Evolutionary conservation across 345 rosid species (phyloP), one percentile per base, ranked within the genome.

Genomic region (Murraya koenigii): DNA sequence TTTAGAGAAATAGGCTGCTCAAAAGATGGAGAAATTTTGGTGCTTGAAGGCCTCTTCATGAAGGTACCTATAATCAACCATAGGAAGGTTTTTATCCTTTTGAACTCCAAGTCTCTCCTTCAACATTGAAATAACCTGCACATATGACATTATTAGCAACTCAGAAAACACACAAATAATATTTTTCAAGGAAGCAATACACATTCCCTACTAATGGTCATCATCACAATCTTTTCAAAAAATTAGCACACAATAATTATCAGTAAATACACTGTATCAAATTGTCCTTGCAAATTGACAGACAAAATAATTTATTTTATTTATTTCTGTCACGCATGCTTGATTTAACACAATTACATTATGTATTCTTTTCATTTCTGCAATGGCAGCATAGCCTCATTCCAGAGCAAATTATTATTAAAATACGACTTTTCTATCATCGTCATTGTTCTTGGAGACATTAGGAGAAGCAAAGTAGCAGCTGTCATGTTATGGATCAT

Each of bases 91-190:
- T 84, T 95, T 91, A 39, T 93, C 96, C 71, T 86, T 87, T 55
- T 86, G 76, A 11, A 93, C 86, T 76, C 94, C 93, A 76, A 95
- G 92, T 86, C 86, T 95, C 84, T 92, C 91, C 86, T 93, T 95
- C 79, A 95, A 80, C 92, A 88, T 87, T 25, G 92, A 85, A 66
- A 92, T 87, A 77, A 93, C 92, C 99, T 95, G 89, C 86, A 89
- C 32, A 61, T 17, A 63, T 55, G 63, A 77, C 69, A 49, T 33
- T n/a, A n/a, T 65, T 17, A 22, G 15, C 44, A n/a, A 75, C 44
- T 32, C 11, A 49, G n/a, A 32, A 64, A 33, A 49, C 3, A 7
- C 23, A 1, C 28, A 49, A 33, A 64, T 49, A 59, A 41, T 8
- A 33, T 10, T 11, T 75, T 66, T 66, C 71, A 65, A 47, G 44